phyloP scores from a whole-genome alignment of 169 alveolate genomes.

The Eimeria necatrix region DNA sequence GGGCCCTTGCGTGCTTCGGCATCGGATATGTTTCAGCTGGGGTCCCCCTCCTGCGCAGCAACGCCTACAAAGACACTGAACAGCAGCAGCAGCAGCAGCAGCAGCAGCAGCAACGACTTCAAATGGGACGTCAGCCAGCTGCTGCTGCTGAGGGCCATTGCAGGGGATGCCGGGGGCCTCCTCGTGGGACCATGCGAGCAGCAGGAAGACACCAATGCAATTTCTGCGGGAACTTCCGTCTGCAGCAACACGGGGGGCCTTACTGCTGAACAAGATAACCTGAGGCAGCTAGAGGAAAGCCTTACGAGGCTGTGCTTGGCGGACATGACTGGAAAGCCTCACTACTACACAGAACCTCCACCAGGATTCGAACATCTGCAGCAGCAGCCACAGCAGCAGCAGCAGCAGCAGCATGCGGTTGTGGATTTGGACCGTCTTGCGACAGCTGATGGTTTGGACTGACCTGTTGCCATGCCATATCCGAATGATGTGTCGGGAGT shows the following conservation, averaged over 20 bases:
- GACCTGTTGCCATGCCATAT: background rate
- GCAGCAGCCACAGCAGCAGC: slow-evolving; percentile 40
- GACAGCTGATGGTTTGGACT: slow-evolving; percentile 10
- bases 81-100: background rate
- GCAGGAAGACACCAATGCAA: background rate
- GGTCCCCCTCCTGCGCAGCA: background rate
- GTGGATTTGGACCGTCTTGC: slow-evolving; percentile 65
- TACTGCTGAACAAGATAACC: background rate
- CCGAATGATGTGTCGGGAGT: background rate
- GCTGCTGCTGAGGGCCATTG: slow-evolving; percentile 31
- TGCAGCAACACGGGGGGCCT: background rate
- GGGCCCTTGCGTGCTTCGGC: slow-evolving; percentile 41
- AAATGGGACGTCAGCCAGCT: background rate
- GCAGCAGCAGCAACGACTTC: slow-evolving; percentile 32
- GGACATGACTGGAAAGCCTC: background rate
- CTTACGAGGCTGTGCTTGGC: slow-evolving; percentile 43
- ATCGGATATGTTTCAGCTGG: background rate
- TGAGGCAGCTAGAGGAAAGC: background rate
- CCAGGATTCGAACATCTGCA: slow-evolving; percentile 57
- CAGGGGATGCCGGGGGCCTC: background rate
- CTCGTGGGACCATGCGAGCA: slow-evolving; percentile 20
- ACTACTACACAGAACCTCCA: slow-evolving; percentile 45
- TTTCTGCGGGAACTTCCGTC: background rate
- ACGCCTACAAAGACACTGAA: slow-evolving; percentile 4
- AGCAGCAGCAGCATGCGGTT: slow-evolving; percentile 59